Evolutionary conservation across 202 grass and related monocot genomes (phyloP).

Genomic region (Brachypodium distachyon): DNA sequence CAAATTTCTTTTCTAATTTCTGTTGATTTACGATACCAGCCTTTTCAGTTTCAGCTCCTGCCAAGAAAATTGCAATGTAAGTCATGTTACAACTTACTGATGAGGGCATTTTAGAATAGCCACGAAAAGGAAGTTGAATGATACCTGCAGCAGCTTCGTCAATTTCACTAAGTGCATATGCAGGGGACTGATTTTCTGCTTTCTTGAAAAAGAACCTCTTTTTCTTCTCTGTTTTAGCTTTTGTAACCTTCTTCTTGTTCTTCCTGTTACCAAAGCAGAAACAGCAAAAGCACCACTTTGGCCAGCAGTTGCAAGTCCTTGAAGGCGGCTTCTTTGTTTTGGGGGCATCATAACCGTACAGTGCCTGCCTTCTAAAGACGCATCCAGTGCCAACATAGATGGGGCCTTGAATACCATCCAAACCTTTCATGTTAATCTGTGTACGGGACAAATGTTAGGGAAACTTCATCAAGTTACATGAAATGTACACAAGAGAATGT

Average conservation of each 20-base stretch:
- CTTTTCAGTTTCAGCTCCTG: conserved; percentile 62
- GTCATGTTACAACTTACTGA: not conserved
- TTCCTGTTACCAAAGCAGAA: conserved; percentile 54
- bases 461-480: not conserved
- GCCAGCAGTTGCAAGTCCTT: conserved; percentile 89
- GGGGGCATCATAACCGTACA: conserved; percentile 89
- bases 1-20: conserved; percentile 88
- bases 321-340: conserved; percentile 89
- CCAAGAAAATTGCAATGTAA: not conserved
- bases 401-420: conserved; percentile 96
- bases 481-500: not conserved
- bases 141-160: conserved; percentile 52
- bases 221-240: conserved; percentile 70
- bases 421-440: conserved; percentile 99
- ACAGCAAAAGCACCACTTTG: conserved; percentile 79
- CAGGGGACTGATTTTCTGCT: conserved; percentile 55
- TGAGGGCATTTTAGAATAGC: not conserved
- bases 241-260: conserved; percentile 69
- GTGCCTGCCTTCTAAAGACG: conserved; percentile 75
- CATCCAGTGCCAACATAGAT: conserved; percentile 92
- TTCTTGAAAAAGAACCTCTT: conserved; percentile 76
- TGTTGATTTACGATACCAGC: conserved; percentile 50
- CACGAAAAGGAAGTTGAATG: conserved; percentile 15
- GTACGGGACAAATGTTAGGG: not conserved
- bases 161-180: conserved; percentile 60